Evolutionary conservation across 768 basidiomycete genomes (phyloP), one percentile per base, ranked within the genome.

Genomic region (Psilocybe cyanescens): DNA sequence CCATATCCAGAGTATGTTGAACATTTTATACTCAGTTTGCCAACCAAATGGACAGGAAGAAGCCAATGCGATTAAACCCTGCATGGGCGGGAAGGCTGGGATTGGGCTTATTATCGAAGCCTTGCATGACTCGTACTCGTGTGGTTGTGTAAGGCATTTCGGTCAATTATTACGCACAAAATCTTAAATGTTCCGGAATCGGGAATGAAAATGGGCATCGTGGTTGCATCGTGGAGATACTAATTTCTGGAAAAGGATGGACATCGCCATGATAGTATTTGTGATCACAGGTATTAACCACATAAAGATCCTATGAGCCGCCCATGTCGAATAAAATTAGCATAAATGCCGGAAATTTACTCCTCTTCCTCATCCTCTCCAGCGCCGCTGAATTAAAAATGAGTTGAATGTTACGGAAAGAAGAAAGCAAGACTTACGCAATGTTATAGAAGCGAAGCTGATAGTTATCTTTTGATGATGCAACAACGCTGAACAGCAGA

Each of bases 381-480:
- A 65, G 72, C 69, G 47, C 75, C 73, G 57, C 72, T 72, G 19
- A 64, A 8, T 44, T 1, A 48, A 59, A 16, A 9, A 55, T 71
- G n/a, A 70, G 45, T 57, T 7, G n/a, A 24, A 55, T 44, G 30
- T 24, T 12, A 11, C 3, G 35, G 55, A 9, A 49, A 47, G 35
- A 28, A 48, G 46, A 5, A 28, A 7, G 47, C 31, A 53, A 66
- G 24, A 82, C 90, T 62, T 80, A 91, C 91, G 89, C 89, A 63
- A 95, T 91, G 75, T 94, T 95, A 83, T 92, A 96, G 91, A 96
- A 97, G 68, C 90, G 86, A 67, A 99, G 89, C 72, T 95, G 89
- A 80, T 98, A 99, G 70, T 84, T 86, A 75, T 97, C 94, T 82
- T 98, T 97, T 57, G 88, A 84, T 31, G 94, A 89, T 45, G 97